These are phyloP conservation scores for Boletus tomentosulus DNA, from an alignment of 768 basidiomycete genomes.

Conservation along the genomic window DNA sequence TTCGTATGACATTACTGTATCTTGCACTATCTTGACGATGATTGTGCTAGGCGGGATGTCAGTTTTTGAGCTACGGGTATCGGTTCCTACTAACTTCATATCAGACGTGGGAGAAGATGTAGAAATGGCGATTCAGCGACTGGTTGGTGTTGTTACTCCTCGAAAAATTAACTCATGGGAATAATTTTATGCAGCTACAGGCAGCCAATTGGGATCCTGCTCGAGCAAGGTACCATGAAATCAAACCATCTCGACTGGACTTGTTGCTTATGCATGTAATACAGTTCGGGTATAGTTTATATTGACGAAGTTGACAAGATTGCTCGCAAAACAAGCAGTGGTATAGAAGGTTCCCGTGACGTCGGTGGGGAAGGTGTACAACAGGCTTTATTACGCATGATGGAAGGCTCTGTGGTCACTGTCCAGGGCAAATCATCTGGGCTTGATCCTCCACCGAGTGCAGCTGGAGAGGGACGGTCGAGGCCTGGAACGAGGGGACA, in stretches of 20 bases:
- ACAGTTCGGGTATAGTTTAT: slow-evolving; percentile 88
- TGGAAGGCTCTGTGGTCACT: slow-evolving; percentile 87
- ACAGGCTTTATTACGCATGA: slow-evolving; percentile 86
- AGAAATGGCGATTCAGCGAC: slow-evolving; percentile 82
- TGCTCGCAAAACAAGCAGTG: slow-evolving; percentile 54
- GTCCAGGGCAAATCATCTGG: slow-evolving; percentile 67
- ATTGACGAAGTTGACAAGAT: slow-evolving; percentile 98
- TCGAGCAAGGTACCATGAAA: slow-evolving; percentile 64
- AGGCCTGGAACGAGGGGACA: slow-evolving; percentile 49
- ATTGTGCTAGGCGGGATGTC: slow-evolving; percentile 61
- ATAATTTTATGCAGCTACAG: slow-evolving; percentile 56
- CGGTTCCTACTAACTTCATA: slow-evolving; percentile 3
- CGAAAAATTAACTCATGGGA: not conserved
- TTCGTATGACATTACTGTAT: slow-evolving; percentile 26
- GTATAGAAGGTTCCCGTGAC: slow-evolving; percentile 72
- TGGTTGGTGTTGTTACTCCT: slow-evolving; percentile 43
- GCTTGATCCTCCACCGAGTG: slow-evolving; percentile 41
- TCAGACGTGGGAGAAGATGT: slow-evolving; percentile 96
- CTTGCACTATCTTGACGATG: slow-evolving; percentile 5
- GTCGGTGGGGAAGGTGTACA: slow-evolving; percentile 97
- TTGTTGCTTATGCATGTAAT: slow-evolving; percentile 1
- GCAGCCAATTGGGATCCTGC: slow-evolving; percentile 86
- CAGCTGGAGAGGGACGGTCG: slow-evolving; percentile 43
- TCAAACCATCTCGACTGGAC: not conserved
- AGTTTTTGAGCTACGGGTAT: slow-evolving; percentile 26